phyloP scores from a whole-genome alignment of 495 filamentous ascomycete genomes.

The Elasticomyces elasticus region DNA sequence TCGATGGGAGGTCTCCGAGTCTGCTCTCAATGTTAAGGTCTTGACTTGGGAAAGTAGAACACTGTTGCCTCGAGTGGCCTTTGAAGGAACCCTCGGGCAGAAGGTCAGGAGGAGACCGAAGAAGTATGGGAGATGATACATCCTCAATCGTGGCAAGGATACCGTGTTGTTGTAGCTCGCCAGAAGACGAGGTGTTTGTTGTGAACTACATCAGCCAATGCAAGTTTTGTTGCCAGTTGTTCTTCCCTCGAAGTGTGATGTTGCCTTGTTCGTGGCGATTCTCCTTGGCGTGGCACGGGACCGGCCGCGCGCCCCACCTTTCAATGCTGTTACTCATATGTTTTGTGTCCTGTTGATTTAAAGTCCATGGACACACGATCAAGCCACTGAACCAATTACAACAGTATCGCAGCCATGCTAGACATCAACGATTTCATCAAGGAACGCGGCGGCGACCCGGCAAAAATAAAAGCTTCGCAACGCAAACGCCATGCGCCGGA shows the following conservation, averaged over 20 bases:
- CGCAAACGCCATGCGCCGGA: conserved; percentile 66
- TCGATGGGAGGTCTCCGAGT: conserved; percentile 56
- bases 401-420: conserved; percentile 44
- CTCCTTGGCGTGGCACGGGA: too few relatives aligned
- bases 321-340: neutral
- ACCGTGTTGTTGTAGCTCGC: neutral
- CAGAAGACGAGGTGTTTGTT: too few relatives aligned
- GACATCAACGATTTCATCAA: conserved; percentile 73
- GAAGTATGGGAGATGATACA: neutral
- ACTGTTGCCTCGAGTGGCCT: conserved; percentile 31
- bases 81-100: neutral
- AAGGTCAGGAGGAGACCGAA: neutral
- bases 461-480: conserved; percentile 83
- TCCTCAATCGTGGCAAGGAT: neutral
- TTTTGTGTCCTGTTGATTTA: neutral
- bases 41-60: conserved; percentile 71
- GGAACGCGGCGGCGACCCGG: conserved; percentile 80
- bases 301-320: neutral
- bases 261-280: neutral
- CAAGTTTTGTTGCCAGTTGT: neutral
- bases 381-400: neutral
- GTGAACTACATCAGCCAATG: neutral
- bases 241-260: neutral
- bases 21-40: conserved; percentile 61
- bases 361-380: neutral